Base-by-base conservation (phyloP, 208 protist species). In the Crithidia sp. region DNA sequence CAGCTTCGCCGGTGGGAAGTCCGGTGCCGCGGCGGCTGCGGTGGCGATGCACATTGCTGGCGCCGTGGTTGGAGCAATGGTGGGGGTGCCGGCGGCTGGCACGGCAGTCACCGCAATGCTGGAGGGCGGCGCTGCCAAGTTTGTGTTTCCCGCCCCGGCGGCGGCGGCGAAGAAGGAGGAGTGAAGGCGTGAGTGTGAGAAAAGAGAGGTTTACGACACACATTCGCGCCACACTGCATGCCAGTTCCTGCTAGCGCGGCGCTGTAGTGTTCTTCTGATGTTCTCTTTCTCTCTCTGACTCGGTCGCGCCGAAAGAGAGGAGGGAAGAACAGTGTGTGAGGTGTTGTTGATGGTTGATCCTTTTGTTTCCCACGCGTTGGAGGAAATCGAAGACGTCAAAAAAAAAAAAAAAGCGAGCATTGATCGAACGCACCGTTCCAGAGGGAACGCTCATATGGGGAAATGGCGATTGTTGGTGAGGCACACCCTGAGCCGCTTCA, bases 1-100 rank as follows among this genome's bases (percentile, higher is more conserved):
- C 9, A 70, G 76, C 56, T 77, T 90, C 17, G 57, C 63, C n/a
- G 67, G 69, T 37, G 68, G 74, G n/a, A 19, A 47, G 39, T 13
- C 39, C 4, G 17, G 37, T 9, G 60, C 67, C 2, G 67, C 66
- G 14, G 36, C 9, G 2, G 61, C 39, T 16, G 64, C 67, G 62
- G 70, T 68, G 10, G 67, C 14, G 8, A 45, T 57, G 55, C 72
- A 73, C 67, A 50, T 58, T 6, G 50, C 43, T 7, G 77, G 67
- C 16, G 71, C 67, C 5, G 52, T 75, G 39, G 56, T 61, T 13
- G 77, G 67, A 13, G 59, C 68, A 16, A 49, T 49, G 41, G 54
- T 63, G 13, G 71, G 53, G 43, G 14, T 77, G 75, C 62, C 62
- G 9, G 12, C 45, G 16, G 66, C 47, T 17, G 65, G 47, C 17